Conservation (phyloP, 2,329 filamentous ascomycete species). For the Corniculantispora saksenae region DNA sequence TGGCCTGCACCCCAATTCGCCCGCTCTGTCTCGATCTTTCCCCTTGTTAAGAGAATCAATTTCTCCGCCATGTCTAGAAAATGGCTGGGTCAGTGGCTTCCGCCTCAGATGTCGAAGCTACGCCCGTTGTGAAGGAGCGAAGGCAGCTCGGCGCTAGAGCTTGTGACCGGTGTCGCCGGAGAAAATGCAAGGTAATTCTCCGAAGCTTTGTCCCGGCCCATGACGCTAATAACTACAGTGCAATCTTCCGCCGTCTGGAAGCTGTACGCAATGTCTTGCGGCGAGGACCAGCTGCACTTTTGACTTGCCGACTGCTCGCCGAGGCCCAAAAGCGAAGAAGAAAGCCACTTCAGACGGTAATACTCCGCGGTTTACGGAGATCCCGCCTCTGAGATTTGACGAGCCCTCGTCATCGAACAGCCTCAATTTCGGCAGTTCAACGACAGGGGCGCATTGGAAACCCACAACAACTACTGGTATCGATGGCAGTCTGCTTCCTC, state of each 20-base stretch:
- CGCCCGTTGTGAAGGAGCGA: slow-evolving; percentile 21
- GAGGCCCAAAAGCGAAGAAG: slow-evolving; percentile 39
- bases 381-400: slow-evolving; percentile 3
- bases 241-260: slow-evolving; percentile 27
- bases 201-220: neutral
- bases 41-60: neutral
- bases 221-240: slow-evolving; percentile 26
- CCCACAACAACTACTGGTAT: neutral
- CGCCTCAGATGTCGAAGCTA: slow-evolving; percentile 10
- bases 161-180: slow-evolving; percentile 38
- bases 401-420: neutral
- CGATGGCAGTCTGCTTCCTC: neutral
- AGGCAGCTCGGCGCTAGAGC: slow-evolving; percentile 31
- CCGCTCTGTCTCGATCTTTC: too few relatives aligned
- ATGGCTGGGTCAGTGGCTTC: slow-evolving; percentile 13
- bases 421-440: neutral
- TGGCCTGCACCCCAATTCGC: neutral
- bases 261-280: slow-evolving; percentile 36
- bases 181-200: slow-evolving; percentile 36
- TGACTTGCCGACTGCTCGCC: slow-evolving; percentile 38
- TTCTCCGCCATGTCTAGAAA: slow-evolving; percentile 15
- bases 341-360: neutral
- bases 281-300: slow-evolving; percentile 38
- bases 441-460: neutral
- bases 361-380: neutral